A percentile compares a stretch with the other conserved stretches of the same genome.
These are phyloP conservation scores for Flaveria ramosissima DNA, from an alignment of 129 eudicot species.

Conservation along the genomic window DNA sequence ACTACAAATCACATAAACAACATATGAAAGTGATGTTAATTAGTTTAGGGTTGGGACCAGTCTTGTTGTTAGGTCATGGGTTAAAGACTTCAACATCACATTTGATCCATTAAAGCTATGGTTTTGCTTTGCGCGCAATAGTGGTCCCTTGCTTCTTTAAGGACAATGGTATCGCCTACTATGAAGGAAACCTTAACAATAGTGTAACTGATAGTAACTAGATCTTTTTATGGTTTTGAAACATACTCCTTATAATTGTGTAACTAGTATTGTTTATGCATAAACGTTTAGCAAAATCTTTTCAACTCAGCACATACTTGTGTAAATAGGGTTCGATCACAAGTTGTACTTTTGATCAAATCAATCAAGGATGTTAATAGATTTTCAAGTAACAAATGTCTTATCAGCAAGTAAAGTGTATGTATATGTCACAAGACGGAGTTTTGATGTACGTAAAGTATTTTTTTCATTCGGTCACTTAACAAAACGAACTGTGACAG, in stretches of 20 bases:
- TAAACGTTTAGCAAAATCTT: too few species aligned
- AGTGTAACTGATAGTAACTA: background rate
- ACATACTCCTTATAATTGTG: background rate
- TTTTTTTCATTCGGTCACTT: too few species aligned
- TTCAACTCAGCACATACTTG: too few species aligned
- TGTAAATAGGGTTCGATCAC: too few species aligned
- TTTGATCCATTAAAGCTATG: conserved; percentile 27
- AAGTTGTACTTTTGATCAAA: too few species aligned
- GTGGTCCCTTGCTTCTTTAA: conserved; percentile 31
- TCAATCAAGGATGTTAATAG: too few species aligned
- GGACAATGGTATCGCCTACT: conserved; percentile 6
- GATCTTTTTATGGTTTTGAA: background rate
- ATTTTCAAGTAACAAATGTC: too few species aligned
- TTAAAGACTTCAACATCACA: conserved; percentile 26
- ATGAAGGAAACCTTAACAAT: background rate
- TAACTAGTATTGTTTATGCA: background rate
- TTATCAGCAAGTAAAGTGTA: too few species aligned
- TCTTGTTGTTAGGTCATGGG: conserved; percentile 14
- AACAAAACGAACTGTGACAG: too few species aligned
- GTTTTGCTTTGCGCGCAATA: conserved; percentile 8
- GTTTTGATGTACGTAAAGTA: too few species aligned
- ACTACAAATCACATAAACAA: background rate
- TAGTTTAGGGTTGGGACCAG: background rate
- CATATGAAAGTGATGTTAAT: conserved; percentile 10
- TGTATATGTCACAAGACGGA: too few species aligned